Conservation (phyloP, 1,139 yeast species). For the Hyphopichia buzzinii region DNA sequence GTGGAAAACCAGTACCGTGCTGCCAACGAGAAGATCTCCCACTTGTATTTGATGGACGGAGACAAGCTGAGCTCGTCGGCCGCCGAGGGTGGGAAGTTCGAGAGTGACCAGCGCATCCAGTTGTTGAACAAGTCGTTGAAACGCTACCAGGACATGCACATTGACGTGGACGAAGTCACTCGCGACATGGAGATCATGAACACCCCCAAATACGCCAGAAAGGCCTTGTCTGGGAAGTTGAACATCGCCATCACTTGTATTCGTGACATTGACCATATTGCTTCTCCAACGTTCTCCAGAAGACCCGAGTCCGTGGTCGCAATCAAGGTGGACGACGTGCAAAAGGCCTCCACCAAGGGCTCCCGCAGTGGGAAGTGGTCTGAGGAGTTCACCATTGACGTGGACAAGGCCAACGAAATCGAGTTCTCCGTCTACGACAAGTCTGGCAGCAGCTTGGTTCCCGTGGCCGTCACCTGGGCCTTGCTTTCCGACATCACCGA, state of each 20-base stretch:
- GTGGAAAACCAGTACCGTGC: constrained; percentile 91
- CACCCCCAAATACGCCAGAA: constrained; percentile 70
- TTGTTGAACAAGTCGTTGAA: constrained; percentile 79
- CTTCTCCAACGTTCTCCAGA: constrained; percentile 73
- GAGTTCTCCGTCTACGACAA: constrained; percentile 87
- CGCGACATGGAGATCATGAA: constrained; percentile 64
- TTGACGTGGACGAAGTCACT: constrained; percentile 62
- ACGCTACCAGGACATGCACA: constrained; percentile 86
- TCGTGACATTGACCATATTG: constrained; percentile 89
- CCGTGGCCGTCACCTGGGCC: constrained; percentile 94
- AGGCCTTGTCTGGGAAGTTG: constrained; percentile 79
- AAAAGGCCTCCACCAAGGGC: constrained; percentile 70
- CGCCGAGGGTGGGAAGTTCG: constrained; percentile 84
- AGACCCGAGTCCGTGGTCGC: constrained; percentile 78
- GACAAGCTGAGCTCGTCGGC: constrained; percentile 83
- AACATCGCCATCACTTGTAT: constrained; percentile 70
- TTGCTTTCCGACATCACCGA: constrained; percentile 88
- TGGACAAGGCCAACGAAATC: constrained; percentile 88
- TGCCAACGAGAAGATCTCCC: constrained; percentile 87
- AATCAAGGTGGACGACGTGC: constrained; percentile 83
- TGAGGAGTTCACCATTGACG: constrained; percentile 76
- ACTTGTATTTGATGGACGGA: constrained; percentile 85
- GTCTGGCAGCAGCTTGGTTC: constrained; percentile 61
- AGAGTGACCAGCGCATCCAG: constrained; percentile 82
- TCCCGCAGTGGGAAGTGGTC: constrained; percentile 81